Evolutionary conservation across 768 basidiomycete species (phyloP).

Genomic region (Boletus reticuloceps): DNA sequence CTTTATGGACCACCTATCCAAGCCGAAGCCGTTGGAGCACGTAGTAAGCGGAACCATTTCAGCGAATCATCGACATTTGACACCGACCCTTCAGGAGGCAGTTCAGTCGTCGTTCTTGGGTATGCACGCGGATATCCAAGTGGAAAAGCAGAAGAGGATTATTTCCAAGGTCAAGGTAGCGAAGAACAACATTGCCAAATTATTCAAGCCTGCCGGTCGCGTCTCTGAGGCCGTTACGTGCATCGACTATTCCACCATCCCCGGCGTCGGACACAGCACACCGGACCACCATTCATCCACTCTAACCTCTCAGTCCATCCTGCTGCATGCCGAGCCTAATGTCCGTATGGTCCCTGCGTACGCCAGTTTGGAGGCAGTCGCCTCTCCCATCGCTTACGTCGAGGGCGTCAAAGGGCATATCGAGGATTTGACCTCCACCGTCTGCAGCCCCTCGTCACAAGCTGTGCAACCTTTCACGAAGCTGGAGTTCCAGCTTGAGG

Average conservation of each 20-base stretch:
- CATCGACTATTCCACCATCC: neutral
- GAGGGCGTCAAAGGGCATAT: neutral
- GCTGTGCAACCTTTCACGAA: neutral
- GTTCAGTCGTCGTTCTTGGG: neutral
- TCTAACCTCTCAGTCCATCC: neutral
- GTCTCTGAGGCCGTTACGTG: neutral
- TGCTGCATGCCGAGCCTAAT: neutral
- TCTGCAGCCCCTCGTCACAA: neutral
- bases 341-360: neutral
- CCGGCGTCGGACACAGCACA: neutral
- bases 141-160: slow-evolving; percentile 6
- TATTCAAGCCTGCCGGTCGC: slow-evolving; percentile 12
- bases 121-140: neutral
- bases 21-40: neutral
- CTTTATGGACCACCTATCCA: neutral
- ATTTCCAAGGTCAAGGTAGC: slow-evolving; percentile 9
- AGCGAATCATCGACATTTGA: neutral
- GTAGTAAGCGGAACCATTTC: slow-evolving; percentile 1
- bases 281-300: neutral
- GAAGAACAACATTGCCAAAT: slow-evolving; percentile 12
- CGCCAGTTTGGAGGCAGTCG: neutral
- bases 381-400: neutral
- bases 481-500: neutral
- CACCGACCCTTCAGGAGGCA: neutral
- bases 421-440: neutral